phyloP scores from a whole-genome alignment of 306 rosid genomes.

The Vigna hirtella region DNA sequence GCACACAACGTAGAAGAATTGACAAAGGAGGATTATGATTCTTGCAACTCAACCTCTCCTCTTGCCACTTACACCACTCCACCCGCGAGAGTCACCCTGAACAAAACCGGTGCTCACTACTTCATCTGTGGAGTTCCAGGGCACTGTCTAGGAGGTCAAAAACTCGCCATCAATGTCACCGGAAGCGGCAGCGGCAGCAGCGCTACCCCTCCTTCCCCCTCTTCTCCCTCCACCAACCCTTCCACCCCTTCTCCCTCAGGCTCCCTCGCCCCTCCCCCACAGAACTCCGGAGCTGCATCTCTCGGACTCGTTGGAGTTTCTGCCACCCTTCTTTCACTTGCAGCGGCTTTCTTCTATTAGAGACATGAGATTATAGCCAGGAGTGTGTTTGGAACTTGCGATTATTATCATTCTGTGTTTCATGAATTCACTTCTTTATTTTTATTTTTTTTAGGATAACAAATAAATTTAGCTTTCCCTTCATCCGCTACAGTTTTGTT shows the following conservation, averaged over 20 bases:
- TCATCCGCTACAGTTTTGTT: slow-evolving; percentile 17
- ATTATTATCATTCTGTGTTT: slow-evolving; percentile 25
- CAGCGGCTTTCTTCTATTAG: slow-evolving; percentile 41
- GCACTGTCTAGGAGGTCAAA: slow-evolving; percentile 50
- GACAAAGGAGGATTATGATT: slow-evolving; percentile 55
- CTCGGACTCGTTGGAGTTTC: slow-evolving; percentile 46
- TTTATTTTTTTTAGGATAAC: neutral
- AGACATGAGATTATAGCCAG: slow-evolving; percentile 25
- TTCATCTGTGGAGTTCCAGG: slow-evolving; percentile 44
- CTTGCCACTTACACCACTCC: slow-evolving; percentile 29
- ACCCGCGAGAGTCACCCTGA: slow-evolving; percentile 45
- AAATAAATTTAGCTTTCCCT: slow-evolving; percentile 28
- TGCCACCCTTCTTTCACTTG: slow-evolving; percentile 51
- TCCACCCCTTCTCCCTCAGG: slow-evolving; percentile 39
- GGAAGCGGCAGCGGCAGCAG: neutral
- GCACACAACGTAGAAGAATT: slow-evolving; percentile 67
- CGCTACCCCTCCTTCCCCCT: slow-evolving; percentile 16
- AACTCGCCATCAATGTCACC: slow-evolving; percentile 50
- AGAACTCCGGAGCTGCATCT: slow-evolving; percentile 46
- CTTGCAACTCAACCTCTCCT: slow-evolving; percentile 53
- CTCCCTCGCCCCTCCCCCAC: slow-evolving; percentile 44
- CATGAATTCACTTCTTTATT: slow-evolving; percentile 29
- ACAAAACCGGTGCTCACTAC: slow-evolving; percentile 46
- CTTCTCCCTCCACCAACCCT: slow-evolving; percentile 43
- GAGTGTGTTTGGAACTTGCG: neutral